Evolutionary conservation across 164 flowering plant species (phyloP).

Genomic region (Chimonanthus praecox): DNA sequence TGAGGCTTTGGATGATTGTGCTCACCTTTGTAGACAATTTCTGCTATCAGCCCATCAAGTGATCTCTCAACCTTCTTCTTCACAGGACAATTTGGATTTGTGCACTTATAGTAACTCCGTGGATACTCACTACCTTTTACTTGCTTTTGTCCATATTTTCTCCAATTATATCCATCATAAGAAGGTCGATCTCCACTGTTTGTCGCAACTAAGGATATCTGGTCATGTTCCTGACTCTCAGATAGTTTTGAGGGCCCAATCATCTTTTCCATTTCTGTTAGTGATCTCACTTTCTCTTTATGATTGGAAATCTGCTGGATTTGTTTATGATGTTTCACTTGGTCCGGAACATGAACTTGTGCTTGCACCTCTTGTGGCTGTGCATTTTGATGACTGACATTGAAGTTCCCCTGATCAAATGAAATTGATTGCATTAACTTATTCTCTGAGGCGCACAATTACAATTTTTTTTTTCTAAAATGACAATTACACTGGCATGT

Average conservation of each 20-base stretch:
- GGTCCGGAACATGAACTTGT: conserved; percentile 28
- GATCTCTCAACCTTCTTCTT: conserved; percentile 93
- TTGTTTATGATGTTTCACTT: conserved; percentile 23
- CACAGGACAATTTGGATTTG: conserved; percentile 84
- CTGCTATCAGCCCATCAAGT: conserved; percentile 80
- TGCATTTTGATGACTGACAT: conserved; percentile 10
- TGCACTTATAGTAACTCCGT: conserved; percentile 89
- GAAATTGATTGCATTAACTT: conserved; percentile 3
- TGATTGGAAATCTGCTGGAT: conserved; percentile 25
- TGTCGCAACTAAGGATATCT: conserved; percentile 20
- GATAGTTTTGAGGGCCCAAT: conserved; percentile 20
- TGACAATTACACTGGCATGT: background rate
- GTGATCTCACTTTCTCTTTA: conserved; percentile 18
- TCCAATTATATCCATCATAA: conserved; percentile 94
- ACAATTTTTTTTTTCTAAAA: background rate
- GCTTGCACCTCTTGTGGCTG: conserved; percentile 25
- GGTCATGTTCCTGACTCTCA: conserved; percentile 38
- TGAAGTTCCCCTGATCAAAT: conserved; percentile 46
- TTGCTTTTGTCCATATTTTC: conserved; percentile 97
- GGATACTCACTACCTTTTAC: conserved; percentile 97
- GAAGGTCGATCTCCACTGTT: conserved; percentile 50
- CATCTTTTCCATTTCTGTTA: conserved; percentile 25
- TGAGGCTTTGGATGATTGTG: conserved; percentile 85
- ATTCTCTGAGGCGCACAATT: background rate
- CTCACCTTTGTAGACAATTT: conserved; percentile 92